Percentiles rank a stretch among this genome's conserved stretches.
Evolutionary conservation across 169 alveolate species (phyloP).

Genomic region (Eimeria brunetti): DNA sequence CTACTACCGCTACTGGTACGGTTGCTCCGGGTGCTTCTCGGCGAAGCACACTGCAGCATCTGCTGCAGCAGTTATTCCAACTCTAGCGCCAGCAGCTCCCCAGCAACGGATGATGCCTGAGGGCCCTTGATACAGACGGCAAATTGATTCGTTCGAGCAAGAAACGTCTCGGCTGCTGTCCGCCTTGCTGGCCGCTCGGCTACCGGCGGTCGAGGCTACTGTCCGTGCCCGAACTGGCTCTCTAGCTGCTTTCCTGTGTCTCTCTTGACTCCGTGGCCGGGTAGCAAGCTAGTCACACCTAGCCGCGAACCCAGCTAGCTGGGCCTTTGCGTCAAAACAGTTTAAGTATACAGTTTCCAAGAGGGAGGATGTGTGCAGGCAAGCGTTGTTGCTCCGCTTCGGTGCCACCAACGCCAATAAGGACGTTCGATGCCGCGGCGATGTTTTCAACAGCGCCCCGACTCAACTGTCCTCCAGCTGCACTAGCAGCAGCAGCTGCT

Average conservation of each 20-base stretch:
- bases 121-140: background rate
- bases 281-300: background rate
- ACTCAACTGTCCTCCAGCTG: background rate
- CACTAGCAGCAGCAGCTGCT: background rate
- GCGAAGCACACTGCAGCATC: background rate
- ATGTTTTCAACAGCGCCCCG: background rate
- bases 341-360: background rate
- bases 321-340: slow-evolving; percentile 14
- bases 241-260: background rate
- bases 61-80: background rate
- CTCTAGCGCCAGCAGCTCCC: background rate
- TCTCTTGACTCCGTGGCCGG: background rate
- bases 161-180: background rate
- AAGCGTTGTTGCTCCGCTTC: background rate
- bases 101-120: background rate
- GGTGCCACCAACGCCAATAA: background rate
- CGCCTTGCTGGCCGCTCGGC: background rate
- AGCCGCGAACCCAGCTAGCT: background rate
- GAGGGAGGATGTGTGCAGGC: background rate
- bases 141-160: background rate
- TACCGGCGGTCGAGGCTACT: background rate
- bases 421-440: background rate
- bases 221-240: background rate
- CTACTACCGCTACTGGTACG: background rate
- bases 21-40: background rate